phyloP scores from a whole-genome alignment of 2,329 filamentous ascomycete species.

The Dactylellina parvicollis region DNA sequence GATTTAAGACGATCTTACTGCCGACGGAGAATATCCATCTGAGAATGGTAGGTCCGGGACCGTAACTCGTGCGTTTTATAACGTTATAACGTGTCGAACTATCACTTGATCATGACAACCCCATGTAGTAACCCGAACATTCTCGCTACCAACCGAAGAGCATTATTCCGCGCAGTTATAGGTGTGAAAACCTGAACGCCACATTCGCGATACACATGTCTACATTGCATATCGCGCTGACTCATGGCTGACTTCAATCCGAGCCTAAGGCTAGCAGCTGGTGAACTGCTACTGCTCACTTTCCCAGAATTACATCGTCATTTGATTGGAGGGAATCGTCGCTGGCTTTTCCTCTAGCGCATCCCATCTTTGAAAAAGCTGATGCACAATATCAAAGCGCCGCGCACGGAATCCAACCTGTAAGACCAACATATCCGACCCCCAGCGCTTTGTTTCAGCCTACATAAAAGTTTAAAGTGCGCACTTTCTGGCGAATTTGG shows the following conservation, averaged over 20 bases:
- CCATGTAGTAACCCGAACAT: no score
- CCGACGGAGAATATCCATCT: no score
- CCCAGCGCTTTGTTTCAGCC: neutral
- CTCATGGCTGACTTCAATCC: no score
- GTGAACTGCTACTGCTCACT: neutral
- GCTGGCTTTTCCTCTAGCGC: neutral
- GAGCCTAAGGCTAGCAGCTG: no score
- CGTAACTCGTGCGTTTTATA: no score
- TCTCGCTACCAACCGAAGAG: neutral
- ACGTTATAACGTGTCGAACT: no score
- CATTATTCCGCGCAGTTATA: constrained; percentile 36
- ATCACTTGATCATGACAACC: no score
- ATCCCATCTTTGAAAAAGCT: neutral
- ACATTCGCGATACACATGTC: neutral
- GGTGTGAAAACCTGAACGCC: neutral
- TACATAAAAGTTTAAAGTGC: neutral
- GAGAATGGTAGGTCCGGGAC: no score
- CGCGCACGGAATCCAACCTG: neutral
- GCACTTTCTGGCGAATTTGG: neutral
- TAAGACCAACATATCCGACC: constrained; percentile 1
- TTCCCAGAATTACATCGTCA: neutral
- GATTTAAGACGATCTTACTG: no score
- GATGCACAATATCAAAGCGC: constrained; percentile 8
- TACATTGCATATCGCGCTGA: no score
- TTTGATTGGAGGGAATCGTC: neutral